A percentile compares a stretch with the other conserved stretches of the same genome.
Evolutionary conservation across 2,329 filamentous ascomycete genomes (phyloP).

Genomic region (Colletotrichum filicis): DNA sequence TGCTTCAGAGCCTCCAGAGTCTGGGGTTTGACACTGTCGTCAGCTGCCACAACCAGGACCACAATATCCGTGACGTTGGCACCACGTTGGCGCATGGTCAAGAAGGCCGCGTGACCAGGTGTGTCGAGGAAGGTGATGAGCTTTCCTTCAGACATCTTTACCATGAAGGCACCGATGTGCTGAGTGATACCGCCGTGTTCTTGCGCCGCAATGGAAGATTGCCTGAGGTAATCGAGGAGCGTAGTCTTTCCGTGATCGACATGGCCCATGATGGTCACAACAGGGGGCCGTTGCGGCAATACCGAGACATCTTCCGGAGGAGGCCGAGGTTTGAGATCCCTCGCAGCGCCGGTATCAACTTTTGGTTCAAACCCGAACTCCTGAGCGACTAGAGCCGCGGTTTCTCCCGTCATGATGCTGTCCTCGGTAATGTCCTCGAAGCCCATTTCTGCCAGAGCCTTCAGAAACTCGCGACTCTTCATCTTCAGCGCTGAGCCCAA

Average conservation of each 20-base stretch:
- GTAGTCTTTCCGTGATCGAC: slow-evolving; percentile 99
- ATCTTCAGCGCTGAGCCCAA: slow-evolving; percentile 81
- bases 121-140: slow-evolving; percentile 97
- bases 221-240: slow-evolving; percentile 90
- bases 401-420: slow-evolving; percentile 90
- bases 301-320: slow-evolving; percentile 73
- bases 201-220: slow-evolving; percentile 88
- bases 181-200: slow-evolving; percentile 98
- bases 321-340: slow-evolving; percentile 79
- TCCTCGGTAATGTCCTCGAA: slow-evolving; percentile 87
- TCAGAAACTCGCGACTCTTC: slow-evolving; percentile 75
- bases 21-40: slow-evolving; percentile 97
- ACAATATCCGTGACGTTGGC: slow-evolving; percentile 98
- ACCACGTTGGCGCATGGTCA: slow-evolving; percentile 94
- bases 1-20: slow-evolving; percentile 97
- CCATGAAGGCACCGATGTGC: slow-evolving; percentile 97
- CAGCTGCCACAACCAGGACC: slow-evolving; percentile 92
- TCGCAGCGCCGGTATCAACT: slow-evolving; percentile 71
- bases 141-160: slow-evolving; percentile 86
- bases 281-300: slow-evolving; percentile 83
- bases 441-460: slow-evolving; percentile 83
- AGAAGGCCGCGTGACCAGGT: slow-evolving; percentile 93
- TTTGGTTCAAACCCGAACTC: slow-evolving; percentile 94
- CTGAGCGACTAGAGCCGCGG: slow-evolving; percentile 87
- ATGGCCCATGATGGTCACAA: slow-evolving; percentile 99